Evolutionary conservation across 495 filamentous ascomycete species (phyloP).

Genomic region (Pseudomonodictys pantanalensis): DNA sequence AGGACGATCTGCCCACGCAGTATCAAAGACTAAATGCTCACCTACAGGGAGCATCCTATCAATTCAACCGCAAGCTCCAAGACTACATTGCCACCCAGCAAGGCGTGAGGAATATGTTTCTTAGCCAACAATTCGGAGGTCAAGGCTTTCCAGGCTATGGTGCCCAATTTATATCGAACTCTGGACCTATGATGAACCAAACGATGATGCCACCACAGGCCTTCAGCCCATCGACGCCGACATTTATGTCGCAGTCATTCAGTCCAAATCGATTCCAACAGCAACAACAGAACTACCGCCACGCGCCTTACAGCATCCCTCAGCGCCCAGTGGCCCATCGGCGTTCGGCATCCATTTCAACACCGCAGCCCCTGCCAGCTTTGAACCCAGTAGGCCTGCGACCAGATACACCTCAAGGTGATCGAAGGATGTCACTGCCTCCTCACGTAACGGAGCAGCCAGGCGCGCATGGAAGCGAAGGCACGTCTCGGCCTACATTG

Average conservation of each 20-base stretch:
- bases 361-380: constrained; percentile 35
- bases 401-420: constrained; percentile 34
- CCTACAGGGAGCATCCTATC: constrained; percentile 51
- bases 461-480: neutral
- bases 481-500: constrained; percentile 2
- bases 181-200: constrained; percentile 16
- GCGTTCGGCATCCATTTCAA: constrained; percentile 43
- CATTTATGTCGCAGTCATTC: constrained; percentile 39
- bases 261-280: constrained; percentile 33
- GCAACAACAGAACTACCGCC: neutral
- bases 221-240: constrained; percentile 39
- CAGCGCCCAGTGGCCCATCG: constrained; percentile 35
- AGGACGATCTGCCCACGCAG: constrained; percentile 57
- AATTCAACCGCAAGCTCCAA: constrained; percentile 57
- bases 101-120: constrained; percentile 52
- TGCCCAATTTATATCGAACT: neutral
- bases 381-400: constrained; percentile 15
- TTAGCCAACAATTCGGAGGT: constrained; percentile 38
- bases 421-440: constrained; percentile 43
- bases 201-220: constrained; percentile 45
- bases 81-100: constrained; percentile 60
- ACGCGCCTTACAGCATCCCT: constrained; percentile 18
- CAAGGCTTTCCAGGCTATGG: constrained; percentile 41
- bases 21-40: constrained; percentile 57
- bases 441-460: constrained; percentile 25